Percentiles rank a stretch among this genome's conserved stretches.
These are phyloP conservation scores for Kappamyces sp. DNA, from an alignment of 192 early-diverging fungal genomes.

Conservation along the genomic window DNA sequence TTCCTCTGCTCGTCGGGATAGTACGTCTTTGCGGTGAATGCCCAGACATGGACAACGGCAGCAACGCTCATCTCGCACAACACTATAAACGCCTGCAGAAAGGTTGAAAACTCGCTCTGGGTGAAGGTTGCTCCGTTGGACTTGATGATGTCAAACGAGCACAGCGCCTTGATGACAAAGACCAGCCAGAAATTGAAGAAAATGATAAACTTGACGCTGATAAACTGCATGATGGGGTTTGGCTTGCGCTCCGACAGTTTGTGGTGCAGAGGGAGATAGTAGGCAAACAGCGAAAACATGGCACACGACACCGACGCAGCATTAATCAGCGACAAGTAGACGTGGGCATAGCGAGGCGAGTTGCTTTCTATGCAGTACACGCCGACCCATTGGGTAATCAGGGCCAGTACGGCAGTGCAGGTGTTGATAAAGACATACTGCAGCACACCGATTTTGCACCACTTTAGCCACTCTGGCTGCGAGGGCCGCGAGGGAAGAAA, in stretches of 20 bases:
- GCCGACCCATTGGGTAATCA: conserved; percentile 47
- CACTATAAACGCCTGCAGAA: too few relatives aligned
- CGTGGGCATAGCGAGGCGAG: conserved; percentile 50
- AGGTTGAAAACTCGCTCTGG: too few relatives aligned
- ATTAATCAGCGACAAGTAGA: conserved; percentile 54
- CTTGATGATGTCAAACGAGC: too few relatives aligned
- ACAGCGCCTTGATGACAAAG: conserved; percentile 17
- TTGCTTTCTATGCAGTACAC: conserved; percentile 54
- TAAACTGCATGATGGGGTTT: conserved; percentile 16
- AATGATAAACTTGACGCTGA: conserved; percentile 33
- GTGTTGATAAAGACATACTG: conserved; percentile 62
- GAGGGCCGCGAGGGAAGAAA: conserved; percentile 52
- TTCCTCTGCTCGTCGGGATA: too few relatives aligned
- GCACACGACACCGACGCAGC: conserved; percentile 58
- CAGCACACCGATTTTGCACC: conserved; percentile 57
- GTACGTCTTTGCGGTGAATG: too few relatives aligned
- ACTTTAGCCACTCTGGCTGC: conserved; percentile 40
- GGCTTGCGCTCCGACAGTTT: neutral
- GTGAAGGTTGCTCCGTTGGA: too few relatives aligned
- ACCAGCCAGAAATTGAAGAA: conserved; percentile 52
- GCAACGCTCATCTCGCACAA: too few relatives aligned
- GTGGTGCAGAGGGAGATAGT: conserved; percentile 50
- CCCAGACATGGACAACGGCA: too few relatives aligned
- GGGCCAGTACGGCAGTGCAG: conserved; percentile 44
- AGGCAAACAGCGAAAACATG: conserved; percentile 59